Evolutionary conservation across 2,329 filamentous ascomycete genomes (phyloP), one percentile per base, ranked within the genome.

Genomic region (Aspergillus sp.): DNA sequence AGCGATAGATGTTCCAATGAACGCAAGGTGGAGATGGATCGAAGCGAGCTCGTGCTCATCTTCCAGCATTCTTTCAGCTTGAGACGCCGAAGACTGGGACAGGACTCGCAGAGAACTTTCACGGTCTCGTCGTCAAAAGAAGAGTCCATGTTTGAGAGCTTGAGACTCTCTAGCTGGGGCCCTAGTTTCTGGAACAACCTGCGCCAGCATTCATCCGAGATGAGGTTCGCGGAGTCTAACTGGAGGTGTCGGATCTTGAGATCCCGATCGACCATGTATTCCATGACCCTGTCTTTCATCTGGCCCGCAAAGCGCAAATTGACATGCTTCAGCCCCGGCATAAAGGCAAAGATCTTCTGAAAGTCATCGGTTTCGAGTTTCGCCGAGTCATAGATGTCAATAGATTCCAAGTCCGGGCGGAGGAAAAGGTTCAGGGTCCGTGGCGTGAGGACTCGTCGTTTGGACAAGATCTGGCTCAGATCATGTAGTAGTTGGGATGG

Each of bases 291-390:
- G 64, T 97, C 88, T 71, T 96, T 96, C 78, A 97, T 88, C 66
- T 96, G 92, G 46, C 94, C 89, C n/a, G 87, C 90, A 64, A 92
- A 93, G 45, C 88, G 85, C 10, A 96, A 76, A 58, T 91, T 88
- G 52, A 97, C 78, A 41, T 81, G 81, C 62, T 84, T 84, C 49
- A 96, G 76, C 5, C 78, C 79, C 0, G 89, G 85, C 52, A 88
- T 86, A 2, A 85, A 80, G 47, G 91, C 87, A 57, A 97, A 91
- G 40, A 96, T 89, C 58, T 86, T 83, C 45, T 89, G 81, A 59
- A 88, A 91, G 64, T 97, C 91, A 59, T 91, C 83, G 2, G 83
- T 81, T 45, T 83, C 81, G 10, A 97, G 81, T 60, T 86, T 78
- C 11, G 80, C 83, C 53, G 81, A 81, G 62, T 87, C 84, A 55